Base-by-base conservation (phyloP, 1,139 yeast species). In the Yamadazyma sp. region DNA sequence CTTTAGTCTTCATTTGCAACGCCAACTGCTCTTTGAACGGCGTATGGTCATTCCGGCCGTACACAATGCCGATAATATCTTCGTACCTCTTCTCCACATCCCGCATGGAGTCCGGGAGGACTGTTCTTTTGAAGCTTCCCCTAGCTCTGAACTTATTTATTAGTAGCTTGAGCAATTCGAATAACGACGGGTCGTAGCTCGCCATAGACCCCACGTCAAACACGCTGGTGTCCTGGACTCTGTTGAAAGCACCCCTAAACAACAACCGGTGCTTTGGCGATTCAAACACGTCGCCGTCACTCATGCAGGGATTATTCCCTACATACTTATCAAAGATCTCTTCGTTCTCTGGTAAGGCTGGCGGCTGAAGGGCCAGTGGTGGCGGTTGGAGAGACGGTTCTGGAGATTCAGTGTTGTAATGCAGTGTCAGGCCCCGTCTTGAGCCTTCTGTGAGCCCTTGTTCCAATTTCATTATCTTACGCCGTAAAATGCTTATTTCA, bases 401-500 rank as follows among this genome's bases (percentile, higher is more conserved):
- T 8, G 10, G 29, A 14, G 16, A n/a, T 9, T 15, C 18, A 7
- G 20, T n/a, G n/a, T n/a, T n/a, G n/a, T 14, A 7, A 11, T 7
- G 15, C 13, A n/a, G n/a, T 22, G n/a, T 16, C 5, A 5, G n/a
- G 13, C 4, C 33, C n/a, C 10, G 26, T 5, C 31, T 29, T 11
- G 12, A 11, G 13, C 8, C n/a, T 16, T 16, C 16, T 29, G 15
- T 4, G n/a, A 18, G 13, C 7, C 14, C 32, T 6, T n/a, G 7
- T 18, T 33, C 35, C 4, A 33, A 14, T 6, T 20, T 17, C 12
- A 26, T 17, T 14, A 33, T 18, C 31, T 33, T 33, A 5, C 21
- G 16, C 20, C 26, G n/a, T 12, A 33, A 20, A n/a, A 33, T 26
- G 13, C 18, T 20, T 12, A 33, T 26, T 16, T 33, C 31, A 33